phyloP scores from a whole-genome alignment of 371 early-diverging fungal species.

The Lichtheimia ramosa region DNA sequence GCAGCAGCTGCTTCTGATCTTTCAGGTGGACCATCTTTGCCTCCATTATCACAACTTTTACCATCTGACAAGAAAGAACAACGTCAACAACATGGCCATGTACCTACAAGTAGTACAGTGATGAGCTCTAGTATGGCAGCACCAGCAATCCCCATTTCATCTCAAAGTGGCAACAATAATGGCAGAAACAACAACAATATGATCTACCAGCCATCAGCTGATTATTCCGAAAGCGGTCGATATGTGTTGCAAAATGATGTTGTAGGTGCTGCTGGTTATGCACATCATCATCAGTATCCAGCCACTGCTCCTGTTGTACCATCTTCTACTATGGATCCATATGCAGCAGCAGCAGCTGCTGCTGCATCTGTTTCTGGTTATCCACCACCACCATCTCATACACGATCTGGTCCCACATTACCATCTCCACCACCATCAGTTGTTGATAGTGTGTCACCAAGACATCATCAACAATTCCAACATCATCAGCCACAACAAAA shows the following conservation, averaged over 20 bases:
- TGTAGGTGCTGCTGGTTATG: no score
- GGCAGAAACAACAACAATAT: slow-evolving; percentile 1
- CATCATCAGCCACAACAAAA: slow-evolving; percentile 28
- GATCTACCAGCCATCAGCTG: neutral
- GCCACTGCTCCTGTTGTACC: neutral
- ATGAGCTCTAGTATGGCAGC: neutral
- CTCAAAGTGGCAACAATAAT: no score
- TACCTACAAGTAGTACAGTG: neutral
- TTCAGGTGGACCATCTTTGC: slow-evolving; percentile 31
- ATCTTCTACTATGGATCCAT: no score
- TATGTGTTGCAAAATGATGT: neutral
- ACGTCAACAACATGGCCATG: neutral
- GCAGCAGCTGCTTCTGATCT: slow-evolving; percentile 21
- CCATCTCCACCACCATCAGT: slow-evolving; percentile 18
- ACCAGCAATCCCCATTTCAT: no score
- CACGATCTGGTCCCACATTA: slow-evolving; percentile 1
- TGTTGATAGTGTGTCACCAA: slow-evolving; percentile 1
- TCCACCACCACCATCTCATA: neutral
- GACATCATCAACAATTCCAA: slow-evolving; percentile 10
- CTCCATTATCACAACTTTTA: slow-evolving; percentile 44
- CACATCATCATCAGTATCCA: neutral
- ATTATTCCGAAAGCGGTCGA: neutral
- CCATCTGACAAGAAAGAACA: slow-evolving; percentile 11
- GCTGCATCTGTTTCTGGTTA: neutral
- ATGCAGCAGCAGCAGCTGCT: no score